Conservation (phyloP, 1,284 basidiomycete genomes). For the Ganoderma sp. region DNA sequence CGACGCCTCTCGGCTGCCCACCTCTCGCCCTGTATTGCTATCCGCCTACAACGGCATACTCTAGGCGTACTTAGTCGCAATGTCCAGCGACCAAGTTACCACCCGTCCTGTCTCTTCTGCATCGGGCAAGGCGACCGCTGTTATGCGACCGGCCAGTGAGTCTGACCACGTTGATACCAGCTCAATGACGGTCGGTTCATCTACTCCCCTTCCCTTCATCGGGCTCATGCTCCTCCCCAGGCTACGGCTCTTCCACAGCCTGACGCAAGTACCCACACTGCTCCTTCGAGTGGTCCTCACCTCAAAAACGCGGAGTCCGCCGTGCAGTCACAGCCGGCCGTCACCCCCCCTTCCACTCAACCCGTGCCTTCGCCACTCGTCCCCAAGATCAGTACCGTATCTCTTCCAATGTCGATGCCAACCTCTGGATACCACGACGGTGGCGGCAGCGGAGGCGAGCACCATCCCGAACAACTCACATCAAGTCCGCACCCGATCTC, state of each 20-base stretch:
- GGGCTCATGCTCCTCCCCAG: not conserved
- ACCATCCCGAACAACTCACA: not conserved
- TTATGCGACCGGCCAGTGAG: constrained; percentile 4
- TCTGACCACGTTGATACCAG: not conserved
- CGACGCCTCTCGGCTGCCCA: not conserved
- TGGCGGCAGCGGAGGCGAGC: not conserved
- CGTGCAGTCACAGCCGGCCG: constrained; percentile 5
- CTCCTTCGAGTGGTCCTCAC: not conserved
- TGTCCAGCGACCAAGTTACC: not conserved
- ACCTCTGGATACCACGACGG: not conserved
- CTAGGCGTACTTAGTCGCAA: not conserved
- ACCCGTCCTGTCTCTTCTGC: not conserved
- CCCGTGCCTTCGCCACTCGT: constrained; percentile 16
- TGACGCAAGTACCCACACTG: not conserved
- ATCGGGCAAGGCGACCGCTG: not conserved
- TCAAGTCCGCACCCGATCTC: not conserved
- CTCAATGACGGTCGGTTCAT: not conserved
- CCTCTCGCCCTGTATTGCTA: not conserved
- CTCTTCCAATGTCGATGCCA: constrained; percentile 6
- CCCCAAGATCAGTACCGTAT: constrained; percentile 18
- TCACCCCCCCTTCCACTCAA: constrained; percentile 22
- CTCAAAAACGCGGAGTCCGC: constrained; percentile 14
- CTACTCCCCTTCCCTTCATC: constrained; percentile 2
- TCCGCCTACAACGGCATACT: not conserved
- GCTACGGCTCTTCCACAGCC: not conserved